Evolutionary conservation across 148 eudicot genomes (phyloP), one percentile per base, ranked within the genome.

Genomic region (Chenopodium quinoa): DNA sequence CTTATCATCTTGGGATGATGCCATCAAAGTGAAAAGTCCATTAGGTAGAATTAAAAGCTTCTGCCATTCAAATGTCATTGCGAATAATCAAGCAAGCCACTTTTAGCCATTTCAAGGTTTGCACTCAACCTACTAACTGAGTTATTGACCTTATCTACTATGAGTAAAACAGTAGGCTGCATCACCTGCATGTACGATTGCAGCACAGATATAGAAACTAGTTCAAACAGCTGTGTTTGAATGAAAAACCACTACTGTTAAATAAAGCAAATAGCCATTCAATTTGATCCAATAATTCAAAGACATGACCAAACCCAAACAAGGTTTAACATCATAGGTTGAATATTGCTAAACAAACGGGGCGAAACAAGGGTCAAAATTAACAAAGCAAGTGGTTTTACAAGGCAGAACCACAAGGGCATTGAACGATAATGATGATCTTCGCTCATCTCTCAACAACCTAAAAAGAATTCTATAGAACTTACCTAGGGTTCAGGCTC

Each of bases 401-500:
- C 70, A 80, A 79, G 12, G 52, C 79, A 77, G 19, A 58, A 58
- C 76, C 70, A 65, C 68, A 77, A 66, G 52, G 64, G 71, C 46
- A 82, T 70, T 14, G 63, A 60, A 81, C 84, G 75, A 46, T 25
- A 32, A 52, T 25, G 65, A 25, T 72, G 46, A 80, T 63, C 79
- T 67, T 76, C 73, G 48, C 50, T 13, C 69, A 46, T 58, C 46
- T 67, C 22, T 78, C 58, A 54, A 60, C 46, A 63, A 60, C 82
- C 82, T 82, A 78, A 27, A 62, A 27, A 69, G 60, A 65, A n/a
- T 0, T 23, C 78, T 81, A 58, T 67, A 75, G 40, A 50, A 64
- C 88, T 86, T 84, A 86, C 90, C 88, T 83, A 85, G 2, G 79
- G 65, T 75, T 81, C 79, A 79, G 79, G 80, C 88, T 88, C 83